Evolutionary conservation across 2,329 filamentous ascomycete species (phyloP).

Genomic region (Acephala macrosclerotiorum): DNA sequence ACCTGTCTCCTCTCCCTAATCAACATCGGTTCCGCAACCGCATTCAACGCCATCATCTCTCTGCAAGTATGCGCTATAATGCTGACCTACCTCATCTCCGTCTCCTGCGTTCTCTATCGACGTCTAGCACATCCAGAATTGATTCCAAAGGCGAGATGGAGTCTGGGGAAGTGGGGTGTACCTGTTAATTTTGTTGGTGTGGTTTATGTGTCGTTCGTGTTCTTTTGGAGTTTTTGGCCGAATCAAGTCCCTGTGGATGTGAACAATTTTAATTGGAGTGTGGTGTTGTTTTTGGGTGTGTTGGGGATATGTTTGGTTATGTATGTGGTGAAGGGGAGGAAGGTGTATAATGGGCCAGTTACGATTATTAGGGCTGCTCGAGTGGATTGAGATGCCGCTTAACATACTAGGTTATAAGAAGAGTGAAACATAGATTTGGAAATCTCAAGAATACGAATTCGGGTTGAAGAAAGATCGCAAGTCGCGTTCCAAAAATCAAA

Average conservation of each 20-base stretch:
- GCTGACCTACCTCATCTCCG: slow-evolving; percentile 58
- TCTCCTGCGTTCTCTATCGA: slow-evolving; percentile 51
- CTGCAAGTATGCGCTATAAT: slow-evolving; percentile 57
- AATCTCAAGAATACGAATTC: too few species aligned
- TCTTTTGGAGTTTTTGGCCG: slow-evolving; percentile 59
- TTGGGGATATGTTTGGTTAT: slow-evolving; percentile 20
- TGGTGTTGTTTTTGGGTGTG: slow-evolving; percentile 33
- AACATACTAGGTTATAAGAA: too few species aligned
- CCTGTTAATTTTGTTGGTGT: slow-evolving; percentile 51
- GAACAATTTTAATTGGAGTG: slow-evolving; percentile 54
- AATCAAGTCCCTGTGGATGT: slow-evolving; percentile 45
- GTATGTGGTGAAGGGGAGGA: slow-evolving; percentile 44
- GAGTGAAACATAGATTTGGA: too few species aligned
- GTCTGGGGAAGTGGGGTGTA: slow-evolving; percentile 51
- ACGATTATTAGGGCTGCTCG: slow-evolving; percentile 16
- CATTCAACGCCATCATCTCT: slow-evolving; percentile 60
- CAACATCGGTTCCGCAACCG: slow-evolving; percentile 57
- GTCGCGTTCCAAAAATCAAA: too few species aligned
- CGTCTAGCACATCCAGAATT: slow-evolving; percentile 47
- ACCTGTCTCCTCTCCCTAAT: slow-evolving; percentile 44
- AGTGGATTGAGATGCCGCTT: background rate
- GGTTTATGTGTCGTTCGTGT: slow-evolving; percentile 51
- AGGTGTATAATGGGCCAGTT: slow-evolving; percentile 43
- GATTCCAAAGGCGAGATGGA: slow-evolving; percentile 50
- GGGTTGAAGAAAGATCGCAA: too few species aligned